These are phyloP conservation scores for Nidularia pulvinata DNA, from an alignment of 768 basidiomycete species.

Conservation along the genomic window DNA sequence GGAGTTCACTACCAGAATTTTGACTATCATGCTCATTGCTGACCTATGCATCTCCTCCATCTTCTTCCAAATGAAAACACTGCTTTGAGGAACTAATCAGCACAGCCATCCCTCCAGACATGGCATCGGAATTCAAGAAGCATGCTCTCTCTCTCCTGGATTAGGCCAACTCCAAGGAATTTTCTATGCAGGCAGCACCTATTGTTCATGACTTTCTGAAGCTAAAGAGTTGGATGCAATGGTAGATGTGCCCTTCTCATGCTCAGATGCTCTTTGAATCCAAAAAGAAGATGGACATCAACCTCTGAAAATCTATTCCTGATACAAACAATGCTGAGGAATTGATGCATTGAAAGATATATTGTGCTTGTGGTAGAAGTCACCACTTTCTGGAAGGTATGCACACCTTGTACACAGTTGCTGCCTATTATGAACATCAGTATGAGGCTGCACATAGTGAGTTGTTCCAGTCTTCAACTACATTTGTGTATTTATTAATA, in stretches of 20 bases:
- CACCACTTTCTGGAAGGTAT: constrained; percentile 18
- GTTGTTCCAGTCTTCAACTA: too few species aligned
- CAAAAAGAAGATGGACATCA: constrained; percentile 7
- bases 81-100: constrained; percentile 4
- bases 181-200: neutral
- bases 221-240: constrained; percentile 21
- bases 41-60: too few species aligned
- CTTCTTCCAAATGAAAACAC: too few species aligned
- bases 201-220: constrained; percentile 17
- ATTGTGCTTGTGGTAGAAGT: neutral
- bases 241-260: constrained; percentile 24
- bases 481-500: neutral
- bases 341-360: constrained; percentile 6
- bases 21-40: too few species aligned
- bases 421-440: constrained; percentile 12
- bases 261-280: constrained; percentile 23
- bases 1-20: too few species aligned
- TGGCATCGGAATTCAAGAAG: constrained; percentile 10
- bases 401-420: constrained; percentile 6
- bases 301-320: constrained; percentile 4
- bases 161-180: constrained; percentile 5
- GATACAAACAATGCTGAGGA: constrained; percentile 6
- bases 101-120: constrained; percentile 14
- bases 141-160: constrained; percentile 8
- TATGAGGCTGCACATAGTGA: constrained; percentile 1